phyloP scores from a whole-genome alignment of 306 rosid species.

The Alnus rubra region DNA sequence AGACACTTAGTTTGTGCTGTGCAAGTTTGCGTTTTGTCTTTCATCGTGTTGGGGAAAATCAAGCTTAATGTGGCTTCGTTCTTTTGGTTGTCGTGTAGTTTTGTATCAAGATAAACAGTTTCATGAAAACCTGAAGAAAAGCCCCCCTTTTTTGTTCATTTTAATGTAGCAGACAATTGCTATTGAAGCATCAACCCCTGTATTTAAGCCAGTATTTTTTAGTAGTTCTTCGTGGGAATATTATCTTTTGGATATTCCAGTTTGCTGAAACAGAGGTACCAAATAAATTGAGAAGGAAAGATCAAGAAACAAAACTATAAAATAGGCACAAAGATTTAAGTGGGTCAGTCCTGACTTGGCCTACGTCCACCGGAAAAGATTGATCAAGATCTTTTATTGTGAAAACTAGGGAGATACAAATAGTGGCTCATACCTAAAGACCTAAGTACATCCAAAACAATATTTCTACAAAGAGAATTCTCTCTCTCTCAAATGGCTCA shows the following conservation, averaged over 20 bases:
- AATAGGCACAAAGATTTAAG: too few relatives aligned
- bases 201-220: neutral
- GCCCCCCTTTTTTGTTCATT: neutral
- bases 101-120: neutral
- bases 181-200: neutral
- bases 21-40: neutral
- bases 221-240: neutral
- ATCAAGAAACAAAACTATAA: too few relatives aligned
- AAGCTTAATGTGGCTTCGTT: neutral
- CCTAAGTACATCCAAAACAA: too few relatives aligned
- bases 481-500: too few relatives aligned
- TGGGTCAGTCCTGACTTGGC: too few relatives aligned
- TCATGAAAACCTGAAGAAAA: neutral
- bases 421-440: too few relatives aligned
- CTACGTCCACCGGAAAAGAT: too few relatives aligned
- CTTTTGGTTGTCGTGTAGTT: neutral
- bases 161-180: neutral
- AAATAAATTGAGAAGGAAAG: too few relatives aligned
- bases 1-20: conserved; percentile 8
- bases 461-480: too few relatives aligned
- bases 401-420: too few relatives aligned
- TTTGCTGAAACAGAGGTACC: too few relatives aligned
- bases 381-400: too few relatives aligned
- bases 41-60: neutral
- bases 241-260: neutral